A percentile compares a stretch with the other conserved stretches of the same genome.
Conservation (phyloP, 176 grass and related monocot species). For the Zea luxurians region DNA sequence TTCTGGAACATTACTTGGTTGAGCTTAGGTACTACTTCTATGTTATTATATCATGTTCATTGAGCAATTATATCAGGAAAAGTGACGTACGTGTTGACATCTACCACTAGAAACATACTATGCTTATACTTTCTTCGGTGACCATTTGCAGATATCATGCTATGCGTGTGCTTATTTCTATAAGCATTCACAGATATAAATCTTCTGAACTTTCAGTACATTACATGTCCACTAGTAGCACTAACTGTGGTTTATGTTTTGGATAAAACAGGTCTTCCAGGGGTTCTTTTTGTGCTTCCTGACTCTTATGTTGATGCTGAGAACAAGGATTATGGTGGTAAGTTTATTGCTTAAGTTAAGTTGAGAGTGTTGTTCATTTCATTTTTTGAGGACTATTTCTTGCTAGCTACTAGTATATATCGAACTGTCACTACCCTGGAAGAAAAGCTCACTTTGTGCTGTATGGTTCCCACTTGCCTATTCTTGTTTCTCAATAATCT, state of each 20-base stretch:
- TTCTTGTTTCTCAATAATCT: background rate
- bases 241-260: constrained; percentile 28
- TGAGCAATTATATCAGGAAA: background rate
- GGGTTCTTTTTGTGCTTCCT: constrained; percentile 94
- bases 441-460: constrained; percentile 13
- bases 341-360: constrained; percentile 10
- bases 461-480: background rate
- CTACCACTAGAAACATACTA: background rate
- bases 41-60: background rate
- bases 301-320: constrained; percentile 99
- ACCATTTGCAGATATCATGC: background rate
- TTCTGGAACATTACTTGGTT: background rate
- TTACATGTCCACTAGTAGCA: background rate
- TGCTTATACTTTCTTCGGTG: background rate
- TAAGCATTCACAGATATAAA: background rate
- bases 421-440: background rate
- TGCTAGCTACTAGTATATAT: background rate
- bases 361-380: background rate
- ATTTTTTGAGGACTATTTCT: background rate
- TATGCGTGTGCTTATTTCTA: background rate
- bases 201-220: constrained; percentile 4
- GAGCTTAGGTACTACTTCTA: background rate
- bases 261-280: constrained; percentile 63
- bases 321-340: constrained; percentile 96
- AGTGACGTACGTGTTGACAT: background rate